A percentile compares a stretch with the other conserved stretches of the same genome.
These are phyloP conservation scores for Fomitiporia mediterranea DNA, from an alignment of 1,284 basidiomycete genomes.

Conservation along the genomic window DNA sequence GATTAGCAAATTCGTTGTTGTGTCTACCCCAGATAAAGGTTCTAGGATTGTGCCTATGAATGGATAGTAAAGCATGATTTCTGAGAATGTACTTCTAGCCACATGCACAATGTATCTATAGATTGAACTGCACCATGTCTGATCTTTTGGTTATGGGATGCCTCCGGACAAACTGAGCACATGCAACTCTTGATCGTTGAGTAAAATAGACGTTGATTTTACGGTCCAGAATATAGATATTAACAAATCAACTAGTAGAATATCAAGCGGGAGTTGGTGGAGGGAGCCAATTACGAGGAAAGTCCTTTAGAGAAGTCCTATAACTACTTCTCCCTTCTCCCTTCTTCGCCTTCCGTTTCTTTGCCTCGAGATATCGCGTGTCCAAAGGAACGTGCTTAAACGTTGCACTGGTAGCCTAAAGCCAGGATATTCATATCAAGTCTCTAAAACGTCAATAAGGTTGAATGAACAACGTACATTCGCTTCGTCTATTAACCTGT, in stretches of 20 bases:
- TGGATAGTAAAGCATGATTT: neutral
- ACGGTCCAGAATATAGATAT: neutral
- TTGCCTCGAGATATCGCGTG: conserved; percentile 17
- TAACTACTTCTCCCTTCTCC: neutral
- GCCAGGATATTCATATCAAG: conserved; percentile 5
- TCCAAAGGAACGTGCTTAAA: conserved; percentile 14
- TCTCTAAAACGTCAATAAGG: conserved; percentile 14
- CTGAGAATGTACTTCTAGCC: conserved; percentile 11
- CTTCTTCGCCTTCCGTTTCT: conserved; percentile 7
- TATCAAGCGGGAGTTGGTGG: neutral
- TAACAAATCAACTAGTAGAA: neutral
- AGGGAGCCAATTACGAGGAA: conserved; percentile 17
- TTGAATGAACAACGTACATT: conserved; percentile 52
- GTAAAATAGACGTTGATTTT: neutral
- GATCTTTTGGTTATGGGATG: neutral
- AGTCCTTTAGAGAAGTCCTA: conserved; percentile 11
- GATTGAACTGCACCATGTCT: neutral
- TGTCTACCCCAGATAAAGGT: conserved; percentile 2
- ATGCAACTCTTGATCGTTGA: no score
- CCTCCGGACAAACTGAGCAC: no score
- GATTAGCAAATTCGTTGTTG: conserved; percentile 20
- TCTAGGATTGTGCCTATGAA: conserved; percentile 9
- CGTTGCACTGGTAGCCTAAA: neutral
- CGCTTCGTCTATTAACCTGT: conserved; percentile 65
- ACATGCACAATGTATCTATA: conserved; percentile 4